Evolutionary conservation across 2,329 filamentous ascomycete genomes (phyloP), one percentile per base, ranked within the genome.

Genomic region (Claviceps africana): DNA sequence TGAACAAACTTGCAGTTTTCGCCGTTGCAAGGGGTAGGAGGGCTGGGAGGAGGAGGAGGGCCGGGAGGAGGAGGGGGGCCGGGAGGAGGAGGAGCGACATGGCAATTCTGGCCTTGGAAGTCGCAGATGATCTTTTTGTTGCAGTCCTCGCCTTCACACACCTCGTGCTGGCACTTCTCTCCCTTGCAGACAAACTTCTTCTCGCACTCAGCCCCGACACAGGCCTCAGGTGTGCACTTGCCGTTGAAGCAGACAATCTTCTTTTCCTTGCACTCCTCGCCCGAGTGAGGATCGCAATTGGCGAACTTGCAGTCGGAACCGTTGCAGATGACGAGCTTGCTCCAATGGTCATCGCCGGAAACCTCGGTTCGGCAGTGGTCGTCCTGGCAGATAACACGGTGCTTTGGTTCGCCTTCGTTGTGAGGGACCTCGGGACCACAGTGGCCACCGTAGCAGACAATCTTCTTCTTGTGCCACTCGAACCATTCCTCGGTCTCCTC

Each of bases 241-340:
- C 56, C 59, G 46, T 62, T 59, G 54, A 58, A 58, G 64, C 65
- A 70, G 58, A 63, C 57, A 49, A 67, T 55, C 61, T 68, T 67
- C 54, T 61, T 61, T 50, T 57, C 48, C 9, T 35, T 40, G 53
- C 59, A 62, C 35, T 62, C 59, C 2, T 59, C 51, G 35, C 4
- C 19, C 7, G 19, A 5, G 10, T 53, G 56, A 25, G 25, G 25
- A 21, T 59, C n/a, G 58, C 58, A 59, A 31, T 57, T 17, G 48
- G 58, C 50, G 55, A 57, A 64, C 51, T 58, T 58, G 61, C 64
- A 67, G 57, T 61, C 46, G 11, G 60, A 54, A 5, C 57, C 59
- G 19, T 59, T 44, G 62, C 61, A 67, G 53, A 59, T 48, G 52
- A 65, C 56, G 43, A 65, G 61, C 55, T 60, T 65, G 56, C 60